Conservation (phyloP, 805 yeast species). For the Schizosaccharomyces cryophilus region DNA sequence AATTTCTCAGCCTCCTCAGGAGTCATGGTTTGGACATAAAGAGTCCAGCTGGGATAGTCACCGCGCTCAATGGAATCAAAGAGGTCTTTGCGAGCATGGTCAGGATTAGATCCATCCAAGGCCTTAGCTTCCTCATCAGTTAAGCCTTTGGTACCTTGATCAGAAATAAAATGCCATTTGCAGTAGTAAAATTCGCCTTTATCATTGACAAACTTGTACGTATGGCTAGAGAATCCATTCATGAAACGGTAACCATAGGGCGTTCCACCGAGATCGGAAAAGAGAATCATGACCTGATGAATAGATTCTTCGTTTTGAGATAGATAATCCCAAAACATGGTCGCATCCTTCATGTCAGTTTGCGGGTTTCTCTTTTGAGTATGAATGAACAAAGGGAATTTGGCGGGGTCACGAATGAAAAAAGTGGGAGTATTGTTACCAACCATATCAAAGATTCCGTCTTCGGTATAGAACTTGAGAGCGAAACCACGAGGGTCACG, state of each 20-base stretch:
- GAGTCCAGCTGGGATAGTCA: slow-evolving; percentile 64
- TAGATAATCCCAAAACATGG: slow-evolving; percentile 69
- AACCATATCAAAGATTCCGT: slow-evolving; percentile 66
- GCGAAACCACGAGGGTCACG: slow-evolving; percentile 79
- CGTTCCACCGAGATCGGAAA: slow-evolving; percentile 57
- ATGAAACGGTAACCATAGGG: slow-evolving; percentile 51
- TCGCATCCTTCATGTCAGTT: slow-evolving; percentile 44
- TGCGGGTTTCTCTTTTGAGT: slow-evolving; percentile 69
- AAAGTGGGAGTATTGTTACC: slow-evolving; percentile 71
- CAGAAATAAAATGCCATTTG: slow-evolving; percentile 47
- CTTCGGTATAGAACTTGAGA: slow-evolving; percentile 56
- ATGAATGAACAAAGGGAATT: slow-evolving; percentile 73
- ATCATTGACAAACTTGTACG: slow-evolving; percentile 45
- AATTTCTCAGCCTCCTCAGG: slow-evolving; percentile 49
- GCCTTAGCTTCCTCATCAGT: slow-evolving; percentile 22
- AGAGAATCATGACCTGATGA: slow-evolving; percentile 51
- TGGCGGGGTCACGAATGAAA: slow-evolving; percentile 62
- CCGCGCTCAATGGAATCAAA: slow-evolving; percentile 57
- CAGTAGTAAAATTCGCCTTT: slow-evolving; percentile 33
- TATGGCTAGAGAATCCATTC: slow-evolving; percentile 71
- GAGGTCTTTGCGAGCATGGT: slow-evolving; percentile 56
- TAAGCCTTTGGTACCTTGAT: slow-evolving; percentile 32
- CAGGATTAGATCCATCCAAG: slow-evolving; percentile 50
- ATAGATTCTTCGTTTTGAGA: slow-evolving; percentile 47
- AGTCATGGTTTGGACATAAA: slow-evolving; percentile 68